Evolutionary conservation across 148 eudicot genomes (phyloP).

Genomic region (Talinum fruticosum): DNA sequence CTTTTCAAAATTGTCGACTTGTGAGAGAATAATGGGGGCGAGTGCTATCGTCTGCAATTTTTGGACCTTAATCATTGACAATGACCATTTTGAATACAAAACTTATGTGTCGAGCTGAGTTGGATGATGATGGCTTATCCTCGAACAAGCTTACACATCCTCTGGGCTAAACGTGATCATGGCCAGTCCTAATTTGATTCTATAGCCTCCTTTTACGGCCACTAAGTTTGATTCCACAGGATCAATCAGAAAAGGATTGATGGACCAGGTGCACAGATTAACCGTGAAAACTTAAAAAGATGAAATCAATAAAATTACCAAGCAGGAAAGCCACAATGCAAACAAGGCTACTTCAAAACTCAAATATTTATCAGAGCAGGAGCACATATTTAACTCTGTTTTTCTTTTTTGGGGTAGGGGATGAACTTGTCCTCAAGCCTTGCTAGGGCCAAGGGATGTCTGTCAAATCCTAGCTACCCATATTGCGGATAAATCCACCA

Average conservation of each 20-base stretch:
- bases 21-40: not conserved
- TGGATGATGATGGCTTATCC: not conserved
- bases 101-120: not conserved
- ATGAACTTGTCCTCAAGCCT: no score
- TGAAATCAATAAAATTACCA: no score
- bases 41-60: not conserved
- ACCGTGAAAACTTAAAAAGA: no score
- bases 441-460: not conserved
- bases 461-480: not conserved
- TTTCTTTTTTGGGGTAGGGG: no score
- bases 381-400: no score
- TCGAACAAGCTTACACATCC: no score
- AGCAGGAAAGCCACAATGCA: no score
- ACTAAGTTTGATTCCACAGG: not conserved
- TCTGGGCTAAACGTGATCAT: no score
- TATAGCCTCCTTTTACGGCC: not conserved
- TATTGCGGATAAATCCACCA: not conserved
- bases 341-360: no score
- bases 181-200: no score
- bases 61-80: not conserved
- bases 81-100: not conserved
- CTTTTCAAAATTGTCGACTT: not conserved
- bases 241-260: not conserved
- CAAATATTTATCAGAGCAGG: no score
- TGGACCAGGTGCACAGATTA: no score